A percentile compares a stretch with the other conserved stretches of the same genome.
Evolutionary conservation across 2,329 filamentous ascomycete genomes (phyloP).

Genomic region (Cordyceps pruinosa): DNA sequence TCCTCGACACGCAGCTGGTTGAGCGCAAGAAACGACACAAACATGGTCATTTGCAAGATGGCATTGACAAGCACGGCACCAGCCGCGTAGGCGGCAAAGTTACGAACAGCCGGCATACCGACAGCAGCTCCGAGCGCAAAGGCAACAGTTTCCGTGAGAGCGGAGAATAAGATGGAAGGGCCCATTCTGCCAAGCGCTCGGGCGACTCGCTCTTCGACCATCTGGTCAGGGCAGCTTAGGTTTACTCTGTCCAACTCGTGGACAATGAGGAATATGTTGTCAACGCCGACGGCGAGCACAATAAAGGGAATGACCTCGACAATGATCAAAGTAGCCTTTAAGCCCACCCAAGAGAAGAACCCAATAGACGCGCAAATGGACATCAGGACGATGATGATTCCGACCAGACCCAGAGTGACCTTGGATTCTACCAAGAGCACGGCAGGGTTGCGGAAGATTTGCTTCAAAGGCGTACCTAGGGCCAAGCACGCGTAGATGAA

Average conservation of each 20-base stretch:
- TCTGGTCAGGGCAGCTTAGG: slow-evolving; percentile 79
- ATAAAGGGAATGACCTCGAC: slow-evolving; percentile 98
- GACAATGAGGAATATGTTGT: slow-evolving; percentile 98
- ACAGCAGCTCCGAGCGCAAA: slow-evolving; percentile 91
- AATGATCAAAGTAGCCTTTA: slow-evolving; percentile 96
- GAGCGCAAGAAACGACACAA: slow-evolving; percentile 81
- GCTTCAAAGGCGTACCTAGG: slow-evolving; percentile 74
- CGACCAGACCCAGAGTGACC: slow-evolving; percentile 88
- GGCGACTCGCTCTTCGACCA: slow-evolving; percentile 78
- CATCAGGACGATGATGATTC: slow-evolving; percentile 94
- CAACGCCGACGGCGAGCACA: slow-evolving; percentile 90
- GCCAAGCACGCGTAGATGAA: slow-evolving; percentile 94
- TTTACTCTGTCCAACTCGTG: slow-evolving; percentile 97
- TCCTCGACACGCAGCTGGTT: slow-evolving; percentile 90
- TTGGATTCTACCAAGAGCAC: slow-evolving; percentile 90
- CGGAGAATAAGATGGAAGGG: slow-evolving; percentile 90
- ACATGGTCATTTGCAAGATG: slow-evolving; percentile 94
- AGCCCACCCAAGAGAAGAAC: slow-evolving; percentile 81
- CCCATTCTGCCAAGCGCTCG: slow-evolving; percentile 93
- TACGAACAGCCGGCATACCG: slow-evolving; percentile 94
- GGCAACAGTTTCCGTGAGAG: slow-evolving; percentile 87
- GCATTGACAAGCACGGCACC: slow-evolving; percentile 97
- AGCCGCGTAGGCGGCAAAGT: slow-evolving; percentile 94
- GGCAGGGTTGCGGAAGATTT: slow-evolving; percentile 74
- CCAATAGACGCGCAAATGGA: slow-evolving; percentile 94